phyloP scores from a whole-genome alignment of 352 stramenopile genomes.

The Globisporangium abappressorium region DNA sequence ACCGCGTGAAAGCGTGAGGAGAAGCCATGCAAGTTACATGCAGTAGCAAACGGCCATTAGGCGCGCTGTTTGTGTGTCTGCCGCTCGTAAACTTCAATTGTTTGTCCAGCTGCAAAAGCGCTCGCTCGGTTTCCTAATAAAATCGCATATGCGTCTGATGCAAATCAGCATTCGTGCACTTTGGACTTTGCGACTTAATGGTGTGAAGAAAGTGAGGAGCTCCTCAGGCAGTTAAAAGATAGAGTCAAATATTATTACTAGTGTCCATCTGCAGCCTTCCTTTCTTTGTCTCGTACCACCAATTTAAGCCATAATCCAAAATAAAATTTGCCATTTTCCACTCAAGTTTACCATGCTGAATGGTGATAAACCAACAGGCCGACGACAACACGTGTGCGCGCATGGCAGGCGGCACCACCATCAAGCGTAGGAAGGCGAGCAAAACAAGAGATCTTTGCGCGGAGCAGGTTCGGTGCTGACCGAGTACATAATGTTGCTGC shows the following conservation, averaged over 20 bases:
- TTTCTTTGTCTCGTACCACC: background rate
- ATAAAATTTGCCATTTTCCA: background rate
- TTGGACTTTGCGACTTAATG: no score
- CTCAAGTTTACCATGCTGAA: no score
- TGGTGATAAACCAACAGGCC: no score
- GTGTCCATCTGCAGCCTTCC: background rate
- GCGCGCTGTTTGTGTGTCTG: background rate
- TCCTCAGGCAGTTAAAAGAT: background rate
- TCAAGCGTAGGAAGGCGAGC: no score
- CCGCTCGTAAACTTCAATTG: background rate
- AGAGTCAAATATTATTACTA: background rate
- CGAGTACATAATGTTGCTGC: no score
- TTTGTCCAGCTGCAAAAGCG: background rate
- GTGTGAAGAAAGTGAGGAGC: background rate
- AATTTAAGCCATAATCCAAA: background rate
- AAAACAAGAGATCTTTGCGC: no score
- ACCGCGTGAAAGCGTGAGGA: background rate
- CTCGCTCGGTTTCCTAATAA: no score
- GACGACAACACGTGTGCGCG: no score
- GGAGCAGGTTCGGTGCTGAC: no score
- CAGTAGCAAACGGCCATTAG: background rate
- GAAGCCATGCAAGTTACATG: background rate
- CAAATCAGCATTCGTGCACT: no score
- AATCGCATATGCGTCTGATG: no score
- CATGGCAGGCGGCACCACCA: no score